These are phyloP conservation scores for Wickerhamomyces tratensis DNA, from an alignment of 805 yeast species.

Conservation along the genomic window DNA sequence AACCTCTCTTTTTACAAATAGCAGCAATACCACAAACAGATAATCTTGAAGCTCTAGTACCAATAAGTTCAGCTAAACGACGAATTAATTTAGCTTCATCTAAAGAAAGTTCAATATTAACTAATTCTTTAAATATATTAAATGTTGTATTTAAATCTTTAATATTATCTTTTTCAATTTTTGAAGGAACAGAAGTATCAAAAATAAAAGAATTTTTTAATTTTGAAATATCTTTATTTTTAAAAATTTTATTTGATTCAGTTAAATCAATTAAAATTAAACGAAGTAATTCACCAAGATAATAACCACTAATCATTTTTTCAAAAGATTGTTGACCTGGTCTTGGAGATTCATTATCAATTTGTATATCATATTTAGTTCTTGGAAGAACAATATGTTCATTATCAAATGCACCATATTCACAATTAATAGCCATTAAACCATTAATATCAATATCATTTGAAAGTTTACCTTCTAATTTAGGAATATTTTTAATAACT, in stretches of 20 bases:
- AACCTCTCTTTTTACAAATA: conserved; percentile 76
- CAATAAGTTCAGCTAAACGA: conserved; percentile 75
- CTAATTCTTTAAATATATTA: conserved; percentile 47
- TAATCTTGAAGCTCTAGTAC: conserved; percentile 87
- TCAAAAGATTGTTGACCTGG: conserved; percentile 95
- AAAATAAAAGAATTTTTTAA: conserved; percentile 58
- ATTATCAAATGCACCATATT: conserved; percentile 95
- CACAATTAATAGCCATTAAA: conserved; percentile 96
- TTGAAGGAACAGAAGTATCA: conserved; percentile 86
- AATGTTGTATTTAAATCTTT: conserved; percentile 63
- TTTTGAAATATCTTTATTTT: conserved; percentile 54
- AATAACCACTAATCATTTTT: conserved; percentile 96
- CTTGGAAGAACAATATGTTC: conserved; percentile 80
- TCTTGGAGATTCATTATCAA: conserved; percentile 85
- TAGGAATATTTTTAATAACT: conserved; percentile 59
- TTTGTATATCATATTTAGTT: conserved; percentile 73
- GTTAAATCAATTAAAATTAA: conserved; percentile 67
- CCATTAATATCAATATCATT: conserved; percentile 53
- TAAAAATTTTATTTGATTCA: conserved; percentile 56
- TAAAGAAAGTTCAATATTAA: conserved; percentile 56
- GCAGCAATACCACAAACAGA: conserved; percentile 96
- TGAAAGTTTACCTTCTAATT: conserved; percentile 62
- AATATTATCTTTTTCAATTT: conserved; percentile 81
- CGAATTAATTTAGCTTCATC: conserved; percentile 80
- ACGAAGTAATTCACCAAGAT: conserved; percentile 87